phyloP scores from a whole-genome alignment of 768 basidiomycete species.

The Suillus occidentalis region DNA sequence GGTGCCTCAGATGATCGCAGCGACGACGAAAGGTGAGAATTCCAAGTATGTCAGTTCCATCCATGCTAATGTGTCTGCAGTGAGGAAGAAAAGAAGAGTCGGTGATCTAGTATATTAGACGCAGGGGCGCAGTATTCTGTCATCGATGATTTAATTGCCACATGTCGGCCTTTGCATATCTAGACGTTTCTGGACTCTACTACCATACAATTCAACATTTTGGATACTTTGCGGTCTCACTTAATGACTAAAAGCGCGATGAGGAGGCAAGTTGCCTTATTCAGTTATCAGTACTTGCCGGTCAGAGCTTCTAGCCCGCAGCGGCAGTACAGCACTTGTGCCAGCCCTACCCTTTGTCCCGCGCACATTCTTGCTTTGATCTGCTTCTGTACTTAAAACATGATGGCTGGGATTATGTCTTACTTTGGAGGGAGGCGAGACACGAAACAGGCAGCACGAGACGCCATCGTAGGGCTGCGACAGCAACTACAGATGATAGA shows the following conservation, averaged over 20 bases:
- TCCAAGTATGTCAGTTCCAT: neutral
- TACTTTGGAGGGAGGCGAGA: conserved; percentile 87
- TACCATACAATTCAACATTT: conserved; percentile 26
- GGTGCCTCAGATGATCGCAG: conserved; percentile 85
- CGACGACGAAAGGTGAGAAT: conserved; percentile 71
- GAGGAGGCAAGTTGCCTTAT: conserved; percentile 29
- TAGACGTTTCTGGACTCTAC: conserved; percentile 24
- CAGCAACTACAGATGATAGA: conserved; percentile 96
- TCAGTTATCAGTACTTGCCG: conserved; percentile 13
- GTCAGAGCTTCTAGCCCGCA: conserved; percentile 13
- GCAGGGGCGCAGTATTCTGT: conserved; percentile 9
- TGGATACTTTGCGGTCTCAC: conserved; percentile 1
- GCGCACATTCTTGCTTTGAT: conserved; percentile 1
- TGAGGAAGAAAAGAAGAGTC: conserved; percentile 22
- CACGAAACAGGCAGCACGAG: conserved; percentile 80
- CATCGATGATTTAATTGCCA: conserved; percentile 25
- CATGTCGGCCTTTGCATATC: conserved; percentile 22
- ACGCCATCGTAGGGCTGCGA: conserved; percentile 90
- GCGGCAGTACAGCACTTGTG: conserved; percentile 10
- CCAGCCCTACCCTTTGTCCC: conserved; percentile 7
- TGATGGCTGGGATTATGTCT: conserved; percentile 81
- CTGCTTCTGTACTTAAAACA: conserved; percentile 25
- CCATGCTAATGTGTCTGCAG: conserved; percentile 12
- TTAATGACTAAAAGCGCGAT: neutral
- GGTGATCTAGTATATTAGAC: conserved; percentile 29